Percentiles rank a stretch among this genome's conserved stretches.
These are phyloP conservation scores for Aeschynomene evenia DNA, from an alignment of 306 rosid genomes.

Conservation along the genomic window DNA sequence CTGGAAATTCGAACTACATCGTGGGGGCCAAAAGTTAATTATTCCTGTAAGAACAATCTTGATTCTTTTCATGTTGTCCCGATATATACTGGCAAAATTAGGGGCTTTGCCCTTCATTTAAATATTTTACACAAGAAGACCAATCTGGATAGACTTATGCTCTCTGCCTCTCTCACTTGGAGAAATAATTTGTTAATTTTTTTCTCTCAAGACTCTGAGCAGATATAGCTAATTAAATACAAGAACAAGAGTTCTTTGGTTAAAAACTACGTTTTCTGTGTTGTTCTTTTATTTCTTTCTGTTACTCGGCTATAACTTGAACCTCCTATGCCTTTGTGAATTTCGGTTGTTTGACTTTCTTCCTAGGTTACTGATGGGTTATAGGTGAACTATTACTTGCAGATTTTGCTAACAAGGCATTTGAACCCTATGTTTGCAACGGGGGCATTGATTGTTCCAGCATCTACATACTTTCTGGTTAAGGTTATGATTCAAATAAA, in stretches of 20 bases:
- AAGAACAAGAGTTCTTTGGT: neutral
- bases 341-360: neutral
- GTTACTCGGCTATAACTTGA: constrained; percentile 17
- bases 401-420: constrained; percentile 73
- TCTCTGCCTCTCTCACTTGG: neutral
- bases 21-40: constrained; percentile 88
- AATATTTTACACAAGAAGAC: neutral
- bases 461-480: constrained; percentile 76
- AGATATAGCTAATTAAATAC: neutral
- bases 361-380: constrained; percentile 20
- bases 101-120: constrained; percentile 15
- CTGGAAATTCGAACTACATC: constrained; percentile 86
- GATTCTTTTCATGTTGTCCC: constrained; percentile 23
- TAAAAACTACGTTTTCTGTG: neutral
- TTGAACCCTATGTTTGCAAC: constrained; percentile 73
- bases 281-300: neutral
- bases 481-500: constrained; percentile 56
- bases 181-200: neutral
- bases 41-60: constrained; percentile 65
- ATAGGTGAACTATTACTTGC: constrained; percentile 42
- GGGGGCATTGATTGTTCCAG: constrained; percentile 84
- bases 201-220: neutral
- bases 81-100: neutral
- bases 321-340: neutral
- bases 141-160: neutral